These are phyloP conservation scores for Hippophae rhamnoides DNA, from an alignment of 306 rosid species.

Conservation along the genomic window DNA sequence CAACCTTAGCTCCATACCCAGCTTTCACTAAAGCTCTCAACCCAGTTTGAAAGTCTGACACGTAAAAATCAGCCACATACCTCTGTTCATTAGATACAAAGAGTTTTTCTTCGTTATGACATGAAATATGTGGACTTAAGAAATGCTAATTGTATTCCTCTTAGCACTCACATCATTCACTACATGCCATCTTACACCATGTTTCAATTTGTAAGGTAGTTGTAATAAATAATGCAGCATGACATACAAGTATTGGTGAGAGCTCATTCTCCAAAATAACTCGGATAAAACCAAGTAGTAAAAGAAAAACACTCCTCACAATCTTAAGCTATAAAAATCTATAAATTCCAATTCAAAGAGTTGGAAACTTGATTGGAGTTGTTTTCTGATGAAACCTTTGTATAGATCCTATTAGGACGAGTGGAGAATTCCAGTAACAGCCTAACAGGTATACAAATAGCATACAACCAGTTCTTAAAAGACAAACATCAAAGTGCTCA, in stretches of 20 bases:
- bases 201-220: too few species aligned
- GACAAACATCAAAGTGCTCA: too few species aligned
- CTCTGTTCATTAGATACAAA: constrained; percentile 46
- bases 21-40: constrained; percentile 93
- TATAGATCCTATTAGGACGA: neutral
- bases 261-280: too few species aligned
- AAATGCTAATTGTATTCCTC: neutral
- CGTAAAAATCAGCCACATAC: constrained; percentile 78
- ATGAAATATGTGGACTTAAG: neutral
- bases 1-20: constrained; percentile 89
- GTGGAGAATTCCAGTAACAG: too few species aligned
- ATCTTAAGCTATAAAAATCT: neutral
- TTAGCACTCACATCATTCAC: too few species aligned
- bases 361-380: neutral
- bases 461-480: too few species aligned
- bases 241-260: too few species aligned
- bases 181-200: too few species aligned
- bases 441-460: too few species aligned
- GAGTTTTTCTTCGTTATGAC: constrained; percentile 5
- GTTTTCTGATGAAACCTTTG: neutral
- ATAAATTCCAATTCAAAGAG: neutral
- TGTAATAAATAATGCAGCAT: too few species aligned
- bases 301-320: neutral
- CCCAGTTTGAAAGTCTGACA: constrained; percentile 95
- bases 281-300: too few species aligned